Evolutionary conservation across 805 yeast species (phyloP).

Genomic region (Zygosaccharomyces bailii): DNA sequence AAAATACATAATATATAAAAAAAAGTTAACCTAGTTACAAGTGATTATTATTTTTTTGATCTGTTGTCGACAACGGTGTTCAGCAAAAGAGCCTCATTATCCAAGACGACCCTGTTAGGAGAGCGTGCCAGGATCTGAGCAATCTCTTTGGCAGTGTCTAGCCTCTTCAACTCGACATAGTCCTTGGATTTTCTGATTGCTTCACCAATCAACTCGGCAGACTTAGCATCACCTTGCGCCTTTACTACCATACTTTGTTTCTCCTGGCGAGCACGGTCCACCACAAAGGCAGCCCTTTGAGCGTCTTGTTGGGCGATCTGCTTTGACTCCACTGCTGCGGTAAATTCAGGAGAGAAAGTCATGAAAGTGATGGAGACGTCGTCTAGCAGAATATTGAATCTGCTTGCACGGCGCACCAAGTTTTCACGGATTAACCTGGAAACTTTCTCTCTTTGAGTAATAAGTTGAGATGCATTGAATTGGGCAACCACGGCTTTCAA

Average conservation of each 20-base stretch:
- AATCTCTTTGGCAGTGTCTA: conserved; percentile 96
- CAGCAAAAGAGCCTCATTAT: conserved; percentile 85
- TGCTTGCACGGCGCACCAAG: conserved; percentile 84
- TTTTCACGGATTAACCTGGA: conserved; percentile 88
- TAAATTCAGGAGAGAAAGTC: conserved; percentile 98
- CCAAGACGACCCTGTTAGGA: conserved; percentile 88
- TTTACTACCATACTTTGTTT: conserved; percentile 95
- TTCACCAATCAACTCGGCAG: conserved; percentile 98
- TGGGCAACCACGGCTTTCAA: conserved; percentile 96
- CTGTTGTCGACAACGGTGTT: conserved; percentile 84
- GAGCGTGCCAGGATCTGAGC: conserved; percentile 80
- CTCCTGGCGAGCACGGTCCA: conserved; percentile 96
- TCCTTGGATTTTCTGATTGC: conserved; percentile 96
- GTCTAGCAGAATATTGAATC: conserved; percentile 82
- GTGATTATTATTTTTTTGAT: conserved; percentile 27
- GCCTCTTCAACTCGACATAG: conserved; percentile 92
- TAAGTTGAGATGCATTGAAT: conserved; percentile 95
- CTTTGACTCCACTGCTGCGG: conserved; percentile 96
- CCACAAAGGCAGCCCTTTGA: conserved; percentile 95
- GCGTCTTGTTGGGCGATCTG: conserved; percentile 99
- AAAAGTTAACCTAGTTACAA: not conserved
- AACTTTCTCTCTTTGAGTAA: conserved; percentile 98
- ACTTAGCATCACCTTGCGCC: conserved; percentile 97
- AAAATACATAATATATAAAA: not conserved
- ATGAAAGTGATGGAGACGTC: conserved; percentile 95